Evolutionary conservation across 2,329 filamentous ascomycete genomes (phyloP), one percentile per base, ranked within the genome.

Genomic region (Celoporthe dispersa): DNA sequence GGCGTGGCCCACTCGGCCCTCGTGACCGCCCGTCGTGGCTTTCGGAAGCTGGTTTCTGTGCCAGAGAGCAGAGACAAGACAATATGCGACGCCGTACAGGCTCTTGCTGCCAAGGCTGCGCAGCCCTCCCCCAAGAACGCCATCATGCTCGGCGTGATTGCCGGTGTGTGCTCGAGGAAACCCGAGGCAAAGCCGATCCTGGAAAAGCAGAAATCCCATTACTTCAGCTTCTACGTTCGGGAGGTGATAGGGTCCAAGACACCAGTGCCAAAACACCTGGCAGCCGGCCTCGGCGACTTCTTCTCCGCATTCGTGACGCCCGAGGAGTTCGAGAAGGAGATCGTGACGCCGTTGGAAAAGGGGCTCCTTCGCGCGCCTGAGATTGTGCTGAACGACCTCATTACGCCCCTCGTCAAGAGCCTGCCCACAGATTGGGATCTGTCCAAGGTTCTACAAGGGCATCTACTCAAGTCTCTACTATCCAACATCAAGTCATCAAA

Each of bases 401-500:
- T 98, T 64, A 88, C 91, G 7, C 89, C 91, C 16, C 84, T 98
- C 61, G 85, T 97, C 70, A 80, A 85, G 11, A 88, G 93, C 37
- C 83, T 99, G 8, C 90, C 94, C 1, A 78, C 82, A 37, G 83
- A 84, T 7, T 86, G 96, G 75, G 95, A 99, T 76, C 85, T 98
- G 25, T 95, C 95, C 11, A 87, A 89, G 51, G 82, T 92, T 5
- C 84, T 98, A 25, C 86, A 87, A 66, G 84, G 86, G 35, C 92
- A 92, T 72, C 85, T 99, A 48, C 80, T 97, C 51, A 98, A 97
- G 79, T 93, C 94, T 7, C 83, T 99, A 16, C 81, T 98, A n/a
- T 90, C 94, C 55, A 97, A 94, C 77, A 85, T 94, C 79, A 98
- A 97, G 80, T 98, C 96, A 1, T 94, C 92, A 76, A 98, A 97